These are phyloP conservation scores for Penicillium digitatum DNA, from an alignment of 2,329 filamentous ascomycete species.

Conservation along the genomic window DNA sequence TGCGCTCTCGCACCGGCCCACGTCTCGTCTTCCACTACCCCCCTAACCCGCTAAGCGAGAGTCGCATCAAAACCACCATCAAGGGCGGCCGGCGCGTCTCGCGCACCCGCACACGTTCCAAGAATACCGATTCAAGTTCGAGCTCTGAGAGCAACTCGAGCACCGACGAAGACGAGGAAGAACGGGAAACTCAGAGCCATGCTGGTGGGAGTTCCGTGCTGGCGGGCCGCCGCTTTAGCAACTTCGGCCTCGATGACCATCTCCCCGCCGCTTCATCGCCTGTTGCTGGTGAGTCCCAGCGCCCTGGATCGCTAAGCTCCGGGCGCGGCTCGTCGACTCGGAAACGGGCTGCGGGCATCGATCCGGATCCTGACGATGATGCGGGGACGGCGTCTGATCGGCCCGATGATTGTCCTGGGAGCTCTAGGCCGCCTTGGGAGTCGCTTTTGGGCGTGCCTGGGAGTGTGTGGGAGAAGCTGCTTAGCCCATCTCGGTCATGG, in stretches of 20 bases:
- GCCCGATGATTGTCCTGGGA: constrained; percentile 25
- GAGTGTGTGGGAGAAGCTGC: constrained; percentile 73
- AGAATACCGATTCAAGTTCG: constrained; percentile 39
- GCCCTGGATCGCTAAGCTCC: constrained; percentile 35
- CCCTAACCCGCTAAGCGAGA: constrained; percentile 49
- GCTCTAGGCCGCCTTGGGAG: constrained; percentile 45
- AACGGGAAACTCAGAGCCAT: constrained; percentile 19
- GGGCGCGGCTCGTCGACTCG: constrained; percentile 26
- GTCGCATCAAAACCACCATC: constrained; percentile 33
- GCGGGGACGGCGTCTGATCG: constrained; percentile 28
- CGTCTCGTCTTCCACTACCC: constrained; percentile 86
- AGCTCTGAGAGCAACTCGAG: constrained; percentile 38
- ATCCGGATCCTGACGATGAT: constrained; percentile 35
- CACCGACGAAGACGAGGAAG: constrained; percentile 42
- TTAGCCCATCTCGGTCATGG: constrained; percentile 70
- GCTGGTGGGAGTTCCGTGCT: constrained; percentile 23
- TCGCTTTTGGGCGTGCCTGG: constrained; percentile 68
- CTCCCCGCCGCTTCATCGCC: constrained; percentile 26
- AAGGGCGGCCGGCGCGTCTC: constrained; percentile 34
- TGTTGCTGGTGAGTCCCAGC: constrained; percentile 26
- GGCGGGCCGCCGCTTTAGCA: constrained; percentile 29
- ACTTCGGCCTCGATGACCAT: constrained; percentile 35
- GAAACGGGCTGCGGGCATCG: constrained; percentile 30
- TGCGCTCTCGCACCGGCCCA: constrained; percentile 72
- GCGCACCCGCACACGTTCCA: constrained; percentile 30